Conservation (phyloP, 2,329 filamentous ascomycete genomes). For the Dothiorella sarmentorum region DNA sequence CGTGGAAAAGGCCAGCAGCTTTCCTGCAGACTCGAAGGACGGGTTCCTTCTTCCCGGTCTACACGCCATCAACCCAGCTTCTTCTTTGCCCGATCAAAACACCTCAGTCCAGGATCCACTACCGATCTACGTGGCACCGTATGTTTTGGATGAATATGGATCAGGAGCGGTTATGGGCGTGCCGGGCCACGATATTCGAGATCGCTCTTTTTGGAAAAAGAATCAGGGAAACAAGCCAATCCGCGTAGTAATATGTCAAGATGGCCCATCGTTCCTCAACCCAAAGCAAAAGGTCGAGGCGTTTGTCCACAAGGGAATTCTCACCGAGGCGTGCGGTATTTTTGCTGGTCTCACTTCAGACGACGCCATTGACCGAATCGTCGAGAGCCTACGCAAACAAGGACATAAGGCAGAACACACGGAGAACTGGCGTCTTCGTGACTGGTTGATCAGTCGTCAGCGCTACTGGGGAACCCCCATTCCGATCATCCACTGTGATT, state of each 20-base stretch:
- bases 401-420: constrained; percentile 52
- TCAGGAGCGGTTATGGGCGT: constrained; percentile 91
- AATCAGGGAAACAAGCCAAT: constrained; percentile 62
- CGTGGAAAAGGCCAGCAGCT: constrained; percentile 53
- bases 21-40: constrained; percentile 55
- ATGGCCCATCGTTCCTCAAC: constrained; percentile 22
- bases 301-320: constrained; percentile 62
- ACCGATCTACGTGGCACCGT: constrained; percentile 78
- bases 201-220: constrained; percentile 75
- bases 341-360: constrained; percentile 63
- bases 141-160: constrained; percentile 81
- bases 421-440: constrained; percentile 75
- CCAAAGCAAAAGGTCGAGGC: constrained; percentile 49
- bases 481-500: constrained; percentile 76
- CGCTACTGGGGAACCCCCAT: constrained; percentile 91
- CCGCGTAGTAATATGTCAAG: constrained; percentile 31
- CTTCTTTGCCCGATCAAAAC: constrained; percentile 51
- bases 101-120: constrained; percentile 56
- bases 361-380: constrained; percentile 59
- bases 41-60: constrained; percentile 63
- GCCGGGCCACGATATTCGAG: constrained; percentile 76
- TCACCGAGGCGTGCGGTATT: constrained; percentile 63
- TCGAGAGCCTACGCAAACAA: constrained; percentile 41
- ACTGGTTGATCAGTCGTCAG: constrained; percentile 91
- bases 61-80: constrained; percentile 41